These are phyloP conservation scores for Ganoderma sinense DNA, from an alignment of 1,284 basidiomycete species.

Conservation along the genomic window DNA sequence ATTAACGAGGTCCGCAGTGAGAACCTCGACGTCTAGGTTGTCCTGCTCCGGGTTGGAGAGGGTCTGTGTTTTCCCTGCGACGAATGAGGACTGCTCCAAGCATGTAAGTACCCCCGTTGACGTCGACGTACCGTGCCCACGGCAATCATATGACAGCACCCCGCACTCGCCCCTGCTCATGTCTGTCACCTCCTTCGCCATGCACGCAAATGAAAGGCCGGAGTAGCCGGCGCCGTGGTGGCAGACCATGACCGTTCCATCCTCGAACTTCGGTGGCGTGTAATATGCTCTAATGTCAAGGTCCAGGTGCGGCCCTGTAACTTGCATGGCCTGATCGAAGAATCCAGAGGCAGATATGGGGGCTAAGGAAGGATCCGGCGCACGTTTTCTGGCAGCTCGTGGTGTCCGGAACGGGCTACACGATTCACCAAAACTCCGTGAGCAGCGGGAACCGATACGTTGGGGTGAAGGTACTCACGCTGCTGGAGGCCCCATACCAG, in stretches of 20 bases:
- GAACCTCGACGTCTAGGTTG: constrained; percentile 77
- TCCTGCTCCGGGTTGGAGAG: constrained; percentile 51
- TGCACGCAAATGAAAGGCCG: constrained; percentile 88
- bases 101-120: neutral
- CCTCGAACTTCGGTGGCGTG: constrained; percentile 59
- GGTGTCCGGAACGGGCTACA: constrained; percentile 29
- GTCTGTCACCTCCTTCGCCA: constrained; percentile 80
- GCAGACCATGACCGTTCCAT: constrained; percentile 80
- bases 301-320: constrained; percentile 65
- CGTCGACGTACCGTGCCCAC: constrained; percentile 75
- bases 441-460: neutral
- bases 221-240: constrained; percentile 96
- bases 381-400: constrained; percentile 35
- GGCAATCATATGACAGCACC: constrained; percentile 84
- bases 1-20: constrained; percentile 76
- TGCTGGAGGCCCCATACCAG: constrained; percentile 64
- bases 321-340: constrained; percentile 81
- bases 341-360: constrained; percentile 81
- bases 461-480: constrained; percentile 50
- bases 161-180: constrained; percentile 80
- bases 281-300: constrained; percentile 84
- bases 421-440: neutral
- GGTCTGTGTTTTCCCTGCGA: constrained; percentile 38
- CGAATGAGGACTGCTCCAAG: constrained; percentile 8
- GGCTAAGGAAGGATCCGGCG: constrained; percentile 64